These are phyloP conservation scores for Benincasa hispida DNA, from an alignment of 306 rosid genomes.

Conservation along the genomic window DNA sequence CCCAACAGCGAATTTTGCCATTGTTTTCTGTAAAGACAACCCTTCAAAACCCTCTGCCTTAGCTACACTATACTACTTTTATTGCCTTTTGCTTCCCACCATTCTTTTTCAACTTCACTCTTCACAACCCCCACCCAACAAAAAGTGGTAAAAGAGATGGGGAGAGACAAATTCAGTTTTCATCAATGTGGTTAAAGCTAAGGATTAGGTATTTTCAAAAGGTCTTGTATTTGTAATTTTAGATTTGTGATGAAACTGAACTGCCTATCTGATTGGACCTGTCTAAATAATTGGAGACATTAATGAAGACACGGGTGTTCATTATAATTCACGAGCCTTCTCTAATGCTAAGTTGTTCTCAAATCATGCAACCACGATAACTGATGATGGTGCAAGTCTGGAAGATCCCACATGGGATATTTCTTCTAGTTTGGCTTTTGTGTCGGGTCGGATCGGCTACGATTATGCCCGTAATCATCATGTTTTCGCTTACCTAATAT, in stretches of 20 bases:
- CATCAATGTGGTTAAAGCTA: slow-evolving; percentile 47
- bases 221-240: not conserved
- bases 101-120: not conserved
- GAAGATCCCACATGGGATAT: slow-evolving; percentile 1
- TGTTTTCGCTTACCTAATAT: slow-evolving; percentile 16
- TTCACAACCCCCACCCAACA: not conserved
- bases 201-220: slow-evolving; percentile 33
- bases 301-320: not conserved
- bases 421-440: not conserved
- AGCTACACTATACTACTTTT: not conserved
- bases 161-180: not conserved
- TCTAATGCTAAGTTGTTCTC: not conserved
- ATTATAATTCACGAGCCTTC: slow-evolving; percentile 4
- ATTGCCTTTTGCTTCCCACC: not conserved
- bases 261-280: slow-evolving; percentile 5
- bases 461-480: slow-evolving; percentile 29
- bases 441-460: slow-evolving; percentile 18
- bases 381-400: not conserved
- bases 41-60: not conserved
- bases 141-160: not conserved
- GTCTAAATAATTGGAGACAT: slow-evolving; percentile 3
- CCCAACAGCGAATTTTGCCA: not conserved
- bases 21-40: not conserved
- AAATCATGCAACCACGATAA: not conserved
- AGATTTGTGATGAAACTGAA: not conserved